phyloP scores from a whole-genome alignment of 2,329 filamentous ascomycete genomes.

The Phialemoniopsis sp. region DNA sequence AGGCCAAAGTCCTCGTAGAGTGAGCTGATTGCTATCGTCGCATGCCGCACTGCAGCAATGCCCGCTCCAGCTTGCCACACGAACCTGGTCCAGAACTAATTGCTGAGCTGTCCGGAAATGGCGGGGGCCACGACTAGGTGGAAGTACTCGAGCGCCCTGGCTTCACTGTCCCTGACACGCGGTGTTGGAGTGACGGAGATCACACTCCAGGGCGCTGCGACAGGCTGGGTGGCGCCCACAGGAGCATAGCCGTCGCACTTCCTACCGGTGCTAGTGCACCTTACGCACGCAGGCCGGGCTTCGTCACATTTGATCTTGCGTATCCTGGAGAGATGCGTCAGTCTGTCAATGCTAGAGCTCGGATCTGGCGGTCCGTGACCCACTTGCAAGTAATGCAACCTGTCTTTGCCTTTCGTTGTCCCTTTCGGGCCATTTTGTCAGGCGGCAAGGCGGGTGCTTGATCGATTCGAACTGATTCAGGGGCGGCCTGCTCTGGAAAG shows the following conservation, averaged over 20 bases:
- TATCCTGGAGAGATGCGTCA: slow-evolving; percentile 27
- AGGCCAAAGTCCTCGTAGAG: slow-evolving; percentile 30
- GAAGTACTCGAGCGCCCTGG: slow-evolving; percentile 31
- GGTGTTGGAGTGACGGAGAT: neutral
- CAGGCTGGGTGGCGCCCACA: slow-evolving; percentile 7
- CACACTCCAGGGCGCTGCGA: neutral
- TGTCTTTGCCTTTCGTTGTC: too few species aligned
- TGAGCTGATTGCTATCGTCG: slow-evolving; percentile 44
- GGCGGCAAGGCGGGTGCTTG: neutral
- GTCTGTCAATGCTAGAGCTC: too few species aligned
- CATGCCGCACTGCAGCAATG: slow-evolving; percentile 42
- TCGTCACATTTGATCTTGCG: slow-evolving; percentile 55
- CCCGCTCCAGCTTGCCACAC: slow-evolving; percentile 39
- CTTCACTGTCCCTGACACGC: slow-evolving; percentile 13
- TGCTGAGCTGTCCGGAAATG: slow-evolving; percentile 35
- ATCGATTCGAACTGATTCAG: too few species aligned
- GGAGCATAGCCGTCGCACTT: slow-evolving; percentile 49
- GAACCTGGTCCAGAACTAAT: slow-evolving; percentile 36
- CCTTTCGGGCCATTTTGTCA: neutral
- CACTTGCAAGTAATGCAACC: too few species aligned
- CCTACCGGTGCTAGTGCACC: slow-evolving; percentile 49
- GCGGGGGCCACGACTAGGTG: slow-evolving; percentile 28
- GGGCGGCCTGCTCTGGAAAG: too few species aligned
- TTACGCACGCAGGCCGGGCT: slow-evolving; percentile 43
- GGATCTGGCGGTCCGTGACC: neutral